Evolutionary conservation across 2,329 filamentous ascomycete genomes (phyloP).

Genomic region (Cryphonectria carpinicola): DNA sequence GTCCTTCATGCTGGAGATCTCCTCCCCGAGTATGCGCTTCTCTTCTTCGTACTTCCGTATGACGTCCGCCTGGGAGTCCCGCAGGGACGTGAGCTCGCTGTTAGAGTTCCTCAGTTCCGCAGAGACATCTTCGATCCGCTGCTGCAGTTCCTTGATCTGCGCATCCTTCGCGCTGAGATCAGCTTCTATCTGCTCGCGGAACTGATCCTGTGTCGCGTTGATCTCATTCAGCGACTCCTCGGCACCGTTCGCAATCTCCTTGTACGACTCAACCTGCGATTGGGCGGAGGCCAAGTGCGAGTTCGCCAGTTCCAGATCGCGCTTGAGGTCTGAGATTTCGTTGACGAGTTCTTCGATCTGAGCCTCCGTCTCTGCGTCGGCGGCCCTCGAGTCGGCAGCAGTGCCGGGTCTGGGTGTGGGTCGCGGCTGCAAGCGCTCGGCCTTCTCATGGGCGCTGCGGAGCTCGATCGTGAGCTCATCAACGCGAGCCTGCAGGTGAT

Average conservation of each 20-base stretch:
- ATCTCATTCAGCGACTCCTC: constrained; percentile 86
- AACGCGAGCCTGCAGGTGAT: constrained; percentile 86
- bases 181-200: constrained; percentile 81
- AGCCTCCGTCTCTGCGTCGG: constrained; percentile 52
- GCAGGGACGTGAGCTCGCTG: constrained; percentile 77
- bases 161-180: constrained; percentile 76
- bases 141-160: constrained; percentile 79
- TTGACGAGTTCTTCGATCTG: constrained; percentile 79
- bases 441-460: constrained; percentile 84
- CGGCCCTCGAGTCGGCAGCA: constrained; percentile 45
- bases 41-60: constrained; percentile 77
- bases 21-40: constrained; percentile 75
- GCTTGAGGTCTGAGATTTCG: constrained; percentile 84
- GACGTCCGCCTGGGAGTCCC: constrained; percentile 79
- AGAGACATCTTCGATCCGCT: constrained; percentile 82
- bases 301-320: constrained; percentile 80
- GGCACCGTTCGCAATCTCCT: constrained; percentile 80
- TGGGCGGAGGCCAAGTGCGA: constrained; percentile 81
- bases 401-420: constrained; percentile 65
- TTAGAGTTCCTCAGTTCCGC: constrained; percentile 81
- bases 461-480: constrained; percentile 89
- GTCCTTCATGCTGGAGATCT: constrained; percentile 80
- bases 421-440: constrained; percentile 79
- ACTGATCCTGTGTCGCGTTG: constrained; percentile 81
- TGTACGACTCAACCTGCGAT: constrained; percentile 84